Evolutionary conservation across 2,329 filamentous ascomycete genomes (phyloP), one percentile per base, ranked within the genome.

Genomic region (Mycocentrospora acerina): DNA sequence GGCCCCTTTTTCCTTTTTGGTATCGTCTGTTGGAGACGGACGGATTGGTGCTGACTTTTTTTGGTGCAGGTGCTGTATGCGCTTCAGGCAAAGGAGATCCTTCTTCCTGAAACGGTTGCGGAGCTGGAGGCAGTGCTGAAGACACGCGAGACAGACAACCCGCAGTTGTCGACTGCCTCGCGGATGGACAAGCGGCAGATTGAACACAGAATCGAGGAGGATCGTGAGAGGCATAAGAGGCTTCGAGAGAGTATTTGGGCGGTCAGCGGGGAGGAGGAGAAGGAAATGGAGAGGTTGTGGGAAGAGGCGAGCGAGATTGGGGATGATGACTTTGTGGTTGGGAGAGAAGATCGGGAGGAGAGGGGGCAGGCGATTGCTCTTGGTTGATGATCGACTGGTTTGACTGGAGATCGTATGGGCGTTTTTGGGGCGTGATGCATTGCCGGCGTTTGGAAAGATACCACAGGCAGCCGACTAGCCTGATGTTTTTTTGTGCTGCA

Each of bases 131-230:
- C 86, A 40, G 86, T 86, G 19, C 80, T 97, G 31, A 86, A 85
- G 57, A 86, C 90, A 46, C 80, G 90, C 24, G 89, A 93, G 51
- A 48, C 60, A n/a, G 57, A 57, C 39, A 59, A 53, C 26, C 61
- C 62, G 8, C 15, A 28, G 4, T 14, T 35, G 11, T 29, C 29
- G 48, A 29, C 35, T 48, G 27, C 38, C 8, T 44, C 49, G 40
- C 37, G 37, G 38, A 66, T 93, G 35, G 88, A 96, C 59, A 93
- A 91, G 69, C 80, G 86, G 39, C 88, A 95, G 70, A 87, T 96
- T 36, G 90, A 97, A 70, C 90, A 97, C 72, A 78, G 93, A 27
- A 95, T 98, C 48, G 94, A 98, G 57, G 94, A 98, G 69, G 93
- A 98, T 67, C 77, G 93, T 3, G 93, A 98, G 67, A 76, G 93